phyloP scores from a whole-genome alignment of 2,329 filamentous ascomycete genomes.

The Gaeumannomyces tritici region DNA sequence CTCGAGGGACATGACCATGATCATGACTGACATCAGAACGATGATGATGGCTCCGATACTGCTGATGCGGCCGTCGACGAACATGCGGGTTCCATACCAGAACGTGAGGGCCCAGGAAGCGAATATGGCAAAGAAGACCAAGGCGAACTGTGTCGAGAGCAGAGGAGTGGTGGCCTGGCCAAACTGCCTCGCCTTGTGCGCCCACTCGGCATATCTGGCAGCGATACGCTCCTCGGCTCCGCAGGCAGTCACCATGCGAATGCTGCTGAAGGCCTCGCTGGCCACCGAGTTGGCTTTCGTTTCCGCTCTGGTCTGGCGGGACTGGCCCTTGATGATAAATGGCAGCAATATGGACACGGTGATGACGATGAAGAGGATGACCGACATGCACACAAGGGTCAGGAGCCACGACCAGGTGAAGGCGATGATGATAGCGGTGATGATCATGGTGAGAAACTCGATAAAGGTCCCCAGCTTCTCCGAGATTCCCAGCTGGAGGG shows the following conservation, averaged over 20 bases:
- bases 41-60: slow-evolving; percentile 45
- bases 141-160: slow-evolving; percentile 40
- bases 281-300: slow-evolving; percentile 49
- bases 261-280: slow-evolving; percentile 48
- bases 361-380: slow-evolving; percentile 45
- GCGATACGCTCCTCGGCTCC: slow-evolving; percentile 47
- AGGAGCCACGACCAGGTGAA: slow-evolving; percentile 50
- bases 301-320: slow-evolving; percentile 38
- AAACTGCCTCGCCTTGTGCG: slow-evolving; percentile 41
- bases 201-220: slow-evolving; percentile 42
- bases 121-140: slow-evolving; percentile 45
- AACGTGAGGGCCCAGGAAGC: slow-evolving; percentile 47
- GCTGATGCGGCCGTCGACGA: slow-evolving; percentile 32
- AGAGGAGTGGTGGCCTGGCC: slow-evolving; percentile 40
- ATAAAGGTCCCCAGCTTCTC: slow-evolving; percentile 52
- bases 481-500: slow-evolving; percentile 54
- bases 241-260: slow-evolving; percentile 54
- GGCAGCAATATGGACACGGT: slow-evolving; percentile 40
- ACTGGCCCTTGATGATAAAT: slow-evolving; percentile 43
- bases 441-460: slow-evolving; percentile 43
- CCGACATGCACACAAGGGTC: slow-evolving; percentile 47
- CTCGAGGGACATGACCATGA: slow-evolving; percentile 46
- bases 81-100: slow-evolving; percentile 51
- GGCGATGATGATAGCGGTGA: slow-evolving; percentile 43
- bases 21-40: slow-evolving; percentile 48